Conservation (phyloP, 1,139 yeast genomes). For the Taphrina betulina region DNA sequence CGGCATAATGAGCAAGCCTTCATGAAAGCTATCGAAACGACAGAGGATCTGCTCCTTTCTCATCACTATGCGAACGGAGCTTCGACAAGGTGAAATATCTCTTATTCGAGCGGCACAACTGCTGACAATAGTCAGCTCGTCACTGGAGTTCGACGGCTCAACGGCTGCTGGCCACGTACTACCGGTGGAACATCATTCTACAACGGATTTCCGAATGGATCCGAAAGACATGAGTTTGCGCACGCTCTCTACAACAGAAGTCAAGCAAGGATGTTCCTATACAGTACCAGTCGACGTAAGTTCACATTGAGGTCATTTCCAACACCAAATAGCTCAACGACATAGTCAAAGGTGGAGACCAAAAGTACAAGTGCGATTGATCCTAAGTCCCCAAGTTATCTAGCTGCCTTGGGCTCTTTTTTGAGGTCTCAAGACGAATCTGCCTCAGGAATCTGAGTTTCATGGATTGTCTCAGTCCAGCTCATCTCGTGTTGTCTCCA, state of each 20-base stretch:
- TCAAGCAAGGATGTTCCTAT: conserved; percentile 2
- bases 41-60: conserved; percentile 9
- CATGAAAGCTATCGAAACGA: background rate
- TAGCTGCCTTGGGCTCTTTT: conserved; percentile 1
- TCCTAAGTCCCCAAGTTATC: conserved; percentile 3
- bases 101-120: too few relatives aligned
- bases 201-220: conserved; percentile 11
- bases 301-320: too few relatives aligned
- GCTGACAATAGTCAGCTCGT: too few relatives aligned
- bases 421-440: background rate
- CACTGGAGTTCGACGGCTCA: too few relatives aligned
- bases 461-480: too few relatives aligned
- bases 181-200: too few relatives aligned
- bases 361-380: conserved; percentile 5
- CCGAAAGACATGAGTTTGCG: background rate
- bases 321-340: too few relatives aligned
- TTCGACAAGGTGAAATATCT: too few relatives aligned
- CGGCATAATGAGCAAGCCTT: background rate
- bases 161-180: too few relatives aligned
- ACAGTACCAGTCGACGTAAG: conserved; percentile 16
- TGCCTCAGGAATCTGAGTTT: too few relatives aligned
- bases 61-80: too few relatives aligned
- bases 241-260: background rate
- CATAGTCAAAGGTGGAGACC: conserved; percentile 2
- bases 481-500: too few relatives aligned